Evolutionary conservation across 805 yeast species (phyloP), one percentile per base, ranked within the genome.

Genomic region (Wickerhamomyces bisporus): DNA sequence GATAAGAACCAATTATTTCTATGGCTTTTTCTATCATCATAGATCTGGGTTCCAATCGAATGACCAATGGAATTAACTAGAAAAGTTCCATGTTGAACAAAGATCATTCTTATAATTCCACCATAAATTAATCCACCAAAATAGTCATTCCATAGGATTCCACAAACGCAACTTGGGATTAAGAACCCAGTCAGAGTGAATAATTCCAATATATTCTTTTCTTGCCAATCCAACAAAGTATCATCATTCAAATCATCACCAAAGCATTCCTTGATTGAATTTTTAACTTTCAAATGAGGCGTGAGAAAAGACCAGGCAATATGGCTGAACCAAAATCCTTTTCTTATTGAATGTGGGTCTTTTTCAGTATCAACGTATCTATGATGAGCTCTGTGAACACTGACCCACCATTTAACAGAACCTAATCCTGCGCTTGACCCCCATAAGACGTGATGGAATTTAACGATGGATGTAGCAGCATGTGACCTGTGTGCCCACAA

Each of bases 311-410:
- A 72, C 95, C 96, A 89, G 3, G 96, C 97, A 63, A 87, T 68
- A 62, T 88, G 96, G 25, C 91, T 78, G 74, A 78, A 88, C 52
- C 74, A 62, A 50, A 87, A 71, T 0, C 97, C 96, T 42, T 84
- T 72, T 54, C 89, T 75, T 27, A 84, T 81, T 53, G 79, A 79
- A 61, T 86, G 87, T 1, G 98, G 97, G 60, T 89, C 98, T 51
- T 74, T 72, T 43, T 86, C 95, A 0, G 94, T 82, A 55, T 89
- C 96, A 30, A 93, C 81, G 59, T 74, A 85, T 41, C 91, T 76
- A 61, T 89, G 97, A 64, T 89, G 97, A 4, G 93, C 88, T 42
- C 95, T 68, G 65, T 89, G 98, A 32, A 85, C 70, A 13, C 81
- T 69, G 17, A 85, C 81, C 95, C 95, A 87, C 74, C 81, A 73